Conservation (phyloP, 306 rosid species). For the Rosa rugosa region DNA sequence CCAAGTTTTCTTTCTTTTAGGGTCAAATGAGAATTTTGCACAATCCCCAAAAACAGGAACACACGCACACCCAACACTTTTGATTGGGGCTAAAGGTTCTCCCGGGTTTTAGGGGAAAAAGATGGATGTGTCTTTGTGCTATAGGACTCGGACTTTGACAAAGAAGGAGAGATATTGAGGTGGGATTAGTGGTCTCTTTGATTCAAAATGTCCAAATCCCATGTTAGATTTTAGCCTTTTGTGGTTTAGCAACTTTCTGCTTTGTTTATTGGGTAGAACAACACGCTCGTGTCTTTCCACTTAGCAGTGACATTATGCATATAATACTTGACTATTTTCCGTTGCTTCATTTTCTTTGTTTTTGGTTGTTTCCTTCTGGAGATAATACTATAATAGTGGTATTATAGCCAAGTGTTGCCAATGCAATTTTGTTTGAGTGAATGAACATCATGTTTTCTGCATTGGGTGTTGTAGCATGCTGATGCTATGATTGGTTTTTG, state of each 20-base stretch:
- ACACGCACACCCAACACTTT: constrained; percentile 21
- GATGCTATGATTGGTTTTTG: constrained; percentile 23
- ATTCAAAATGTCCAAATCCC: constrained; percentile 43
- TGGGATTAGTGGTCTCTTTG: constrained; percentile 35
- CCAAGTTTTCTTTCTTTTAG: constrained; percentile 8
- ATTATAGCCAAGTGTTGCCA: background rate
- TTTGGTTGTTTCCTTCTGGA: background rate
- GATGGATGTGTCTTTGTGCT: constrained; percentile 63
- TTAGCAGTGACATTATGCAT: constrained; percentile 13
- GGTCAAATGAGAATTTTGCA: constrained; percentile 59
- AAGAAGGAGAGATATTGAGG: background rate
- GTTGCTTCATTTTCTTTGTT: background rate
- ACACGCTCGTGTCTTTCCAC: constrained; percentile 43
- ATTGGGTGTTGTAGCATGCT: constrained; percentile 2
- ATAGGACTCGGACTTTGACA: constrained; percentile 64
- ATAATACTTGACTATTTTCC: background rate
- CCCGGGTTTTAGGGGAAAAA: constrained; percentile 91
- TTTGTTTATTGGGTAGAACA: constrained; percentile 21
- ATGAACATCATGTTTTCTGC: constrained; percentile 20
- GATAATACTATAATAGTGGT: background rate
- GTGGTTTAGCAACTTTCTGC: constrained; percentile 37
- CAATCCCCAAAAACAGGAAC: constrained; percentile 67
- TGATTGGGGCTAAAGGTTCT: constrained; percentile 50
- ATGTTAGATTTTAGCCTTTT: constrained; percentile 34
- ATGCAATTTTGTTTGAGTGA: constrained; percentile 17